Base-by-base conservation (phyloP, 495 filamentous ascomycete genomes). In the Penicillium coprophilum region DNA sequence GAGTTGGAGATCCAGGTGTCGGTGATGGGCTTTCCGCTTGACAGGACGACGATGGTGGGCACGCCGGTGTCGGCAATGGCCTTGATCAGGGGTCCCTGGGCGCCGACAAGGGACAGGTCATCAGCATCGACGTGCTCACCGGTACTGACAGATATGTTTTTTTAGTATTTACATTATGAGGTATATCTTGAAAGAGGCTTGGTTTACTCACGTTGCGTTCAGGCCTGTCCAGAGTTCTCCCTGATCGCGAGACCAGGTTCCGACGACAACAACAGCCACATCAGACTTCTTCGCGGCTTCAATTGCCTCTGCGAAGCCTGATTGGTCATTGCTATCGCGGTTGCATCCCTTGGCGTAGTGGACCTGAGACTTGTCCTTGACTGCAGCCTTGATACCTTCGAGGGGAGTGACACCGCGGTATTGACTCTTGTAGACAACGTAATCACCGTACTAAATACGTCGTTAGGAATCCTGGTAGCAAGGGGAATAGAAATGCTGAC, bases 201-300 rank as follows among this genome's bases (percentile, higher is more conserved):
- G 54, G 39, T 15, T 51, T 41, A 68, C 63, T 59, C 57, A 79
- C 68, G 82, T 83, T 44, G 87, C 86, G 58, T 90, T 89, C 10
- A 88, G 61, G 4, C 85, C 84, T 47, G 72, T 60, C 87, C 86
- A 89, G 4, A 89, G 77, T 60, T 89, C 79, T 27, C 71, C 65
- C 63, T 89, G 86, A 56, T 89, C 87, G 32, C 86, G 79, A n/a
- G 80, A 84, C 87, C 85, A 89, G 28, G 87, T 91, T 40, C 87
- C 87, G 0, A 89, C 86, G 3, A 89, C 75, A 0, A 91, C 85
- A 8, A 90, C 77, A 2, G 87, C 86, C 9, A 89, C 81, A 57
- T 89, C 86, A 4, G 86, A 85, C 28, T 75, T 80, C 58, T 84
- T 75, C 2, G 86, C 86, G 4, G 83, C 81, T 3, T 78, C 71